phyloP scores from a whole-genome alignment of 2,329 filamentous ascomycete species.

The Alternaria hordeiaustralica region DNA sequence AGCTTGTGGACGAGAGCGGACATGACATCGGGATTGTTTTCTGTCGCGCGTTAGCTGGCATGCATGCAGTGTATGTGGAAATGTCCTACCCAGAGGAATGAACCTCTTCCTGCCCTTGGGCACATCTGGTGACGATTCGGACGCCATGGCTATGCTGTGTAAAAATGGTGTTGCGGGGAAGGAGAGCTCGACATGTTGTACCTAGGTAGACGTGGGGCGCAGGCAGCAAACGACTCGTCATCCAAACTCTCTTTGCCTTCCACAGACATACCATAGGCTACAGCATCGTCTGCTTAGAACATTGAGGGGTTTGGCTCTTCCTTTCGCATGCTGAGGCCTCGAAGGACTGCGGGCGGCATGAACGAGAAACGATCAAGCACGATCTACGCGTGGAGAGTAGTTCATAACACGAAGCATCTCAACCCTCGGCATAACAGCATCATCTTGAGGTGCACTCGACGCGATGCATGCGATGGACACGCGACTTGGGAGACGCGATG shows the following conservation, averaged over 20 bases:
- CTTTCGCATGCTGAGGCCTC: neutral
- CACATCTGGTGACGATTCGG: conserved; percentile 37
- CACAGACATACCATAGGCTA: neutral
- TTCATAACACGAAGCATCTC: neutral
- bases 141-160: conserved; percentile 33
- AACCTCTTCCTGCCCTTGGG: conserved; percentile 46
- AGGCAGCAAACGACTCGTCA: conserved; percentile 23
- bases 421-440: neutral
- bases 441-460: neutral
- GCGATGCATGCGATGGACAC: neutral
- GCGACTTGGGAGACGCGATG: conserved; percentile 17
- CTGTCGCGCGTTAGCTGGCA: conserved; percentile 41
- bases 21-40: conserved; percentile 91
- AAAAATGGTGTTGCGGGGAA: conserved; percentile 18
- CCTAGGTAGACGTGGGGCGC: conserved; percentile 20
- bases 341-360: neutral
- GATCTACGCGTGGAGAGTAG: neutral
- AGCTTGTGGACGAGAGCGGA: conserved; percentile 82
- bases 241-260: neutral
- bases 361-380: neutral
- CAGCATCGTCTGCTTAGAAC: neutral
- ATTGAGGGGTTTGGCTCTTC: neutral
- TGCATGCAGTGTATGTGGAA: neutral
- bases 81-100: conserved; percentile 45
- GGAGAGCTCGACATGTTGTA: conserved; percentile 7